Percentiles rank a stretch among this genome's conserved stretches.
These are phyloP conservation scores for Boletus hoseneyae DNA, from an alignment of 1,284 basidiomycete genomes.

Conservation along the genomic window DNA sequence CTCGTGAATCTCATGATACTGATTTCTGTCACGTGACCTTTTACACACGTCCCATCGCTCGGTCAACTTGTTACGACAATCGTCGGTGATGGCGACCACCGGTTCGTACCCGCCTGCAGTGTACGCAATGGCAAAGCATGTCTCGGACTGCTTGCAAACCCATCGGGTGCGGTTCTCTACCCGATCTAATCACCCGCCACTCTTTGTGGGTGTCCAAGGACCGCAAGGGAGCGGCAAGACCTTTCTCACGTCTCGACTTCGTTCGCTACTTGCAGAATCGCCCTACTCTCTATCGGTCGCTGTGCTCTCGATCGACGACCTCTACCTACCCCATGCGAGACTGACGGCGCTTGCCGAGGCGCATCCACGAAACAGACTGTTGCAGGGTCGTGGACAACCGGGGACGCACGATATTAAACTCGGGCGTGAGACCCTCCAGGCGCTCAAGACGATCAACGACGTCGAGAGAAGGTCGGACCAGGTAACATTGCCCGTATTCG, in stretches of 20 bases:
- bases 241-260: conserved; percentile 58
- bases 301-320: conserved; percentile 80
- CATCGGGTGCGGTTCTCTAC: conserved; percentile 27
- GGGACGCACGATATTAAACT: conserved; percentile 83
- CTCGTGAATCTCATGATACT: neutral
- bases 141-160: conserved; percentile 37
- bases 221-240: conserved; percentile 87
- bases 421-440: conserved; percentile 50
- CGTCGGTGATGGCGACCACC: conserved; percentile 13
- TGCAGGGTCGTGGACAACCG: conserved; percentile 79
- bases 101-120: conserved; percentile 29
- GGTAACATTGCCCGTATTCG: conserved; percentile 75
- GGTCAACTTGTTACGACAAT: neutral
- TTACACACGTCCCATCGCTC: neutral
- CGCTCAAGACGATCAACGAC: conserved; percentile 48
- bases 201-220: conserved; percentile 82
- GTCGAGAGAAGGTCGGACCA: conserved; percentile 4
- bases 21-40: conserved; percentile 19
- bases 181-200: conserved; percentile 36
- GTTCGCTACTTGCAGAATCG: conserved; percentile 43
- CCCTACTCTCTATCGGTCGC: conserved; percentile 57
- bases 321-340: conserved; percentile 71
- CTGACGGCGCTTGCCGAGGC: conserved; percentile 52
- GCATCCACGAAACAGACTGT: conserved; percentile 60
- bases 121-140: conserved; percentile 42